Conservation (phyloP, 78 protist genomes). For the Protostelium mycophagum region DNA sequence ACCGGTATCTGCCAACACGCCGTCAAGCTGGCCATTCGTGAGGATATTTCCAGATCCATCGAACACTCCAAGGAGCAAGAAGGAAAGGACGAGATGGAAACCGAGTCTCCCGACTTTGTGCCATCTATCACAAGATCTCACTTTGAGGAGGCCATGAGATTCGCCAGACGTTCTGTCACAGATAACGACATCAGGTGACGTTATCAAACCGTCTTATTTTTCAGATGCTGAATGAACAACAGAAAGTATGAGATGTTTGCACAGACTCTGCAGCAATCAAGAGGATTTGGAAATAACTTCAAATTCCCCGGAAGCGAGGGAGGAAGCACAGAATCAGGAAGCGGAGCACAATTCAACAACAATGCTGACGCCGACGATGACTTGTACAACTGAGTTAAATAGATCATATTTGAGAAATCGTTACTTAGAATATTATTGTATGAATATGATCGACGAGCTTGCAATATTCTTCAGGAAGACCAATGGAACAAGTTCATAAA, state of each 20-base stretch:
- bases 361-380: not conserved
- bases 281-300: constrained; percentile 63
- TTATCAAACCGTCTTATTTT: not conserved
- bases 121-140: constrained; percentile 92
- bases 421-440: no score
- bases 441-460: no score
- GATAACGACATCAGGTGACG: constrained; percentile 79
- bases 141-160: constrained; percentile 93
- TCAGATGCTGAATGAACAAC: not conserved
- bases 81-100: constrained; percentile 50
- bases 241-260: constrained; percentile 94
- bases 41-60: constrained; percentile 83
- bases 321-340: not conserved
- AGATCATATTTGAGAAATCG: no score
- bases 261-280: constrained; percentile 72
- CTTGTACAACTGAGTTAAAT: not conserved
- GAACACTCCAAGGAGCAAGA: constrained; percentile 34
- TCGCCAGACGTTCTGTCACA: constrained; percentile 94
- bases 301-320: constrained; percentile 31
- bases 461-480: no score
- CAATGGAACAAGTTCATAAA: no score
- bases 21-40: constrained; percentile 96
- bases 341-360: not conserved
- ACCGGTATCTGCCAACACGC: constrained; percentile 98
- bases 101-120: constrained; percentile 76